phyloP scores from a whole-genome alignment of 768 basidiomycete genomes.

The Nidularia pulvinata region DNA sequence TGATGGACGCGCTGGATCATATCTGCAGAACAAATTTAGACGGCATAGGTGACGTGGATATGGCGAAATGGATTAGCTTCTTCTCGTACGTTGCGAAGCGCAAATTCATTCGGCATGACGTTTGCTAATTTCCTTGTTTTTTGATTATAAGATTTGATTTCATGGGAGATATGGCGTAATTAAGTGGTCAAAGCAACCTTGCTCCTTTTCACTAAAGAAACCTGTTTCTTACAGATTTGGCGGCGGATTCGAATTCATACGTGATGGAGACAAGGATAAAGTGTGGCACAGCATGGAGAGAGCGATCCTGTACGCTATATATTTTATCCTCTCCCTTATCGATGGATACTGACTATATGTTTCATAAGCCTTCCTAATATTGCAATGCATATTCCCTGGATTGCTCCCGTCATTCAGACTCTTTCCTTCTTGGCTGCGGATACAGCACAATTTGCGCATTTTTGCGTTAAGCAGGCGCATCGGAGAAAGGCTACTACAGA shows the following conservation, averaged over 20 bases:
- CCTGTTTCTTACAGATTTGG: conserved; percentile 19
- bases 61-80: conserved; percentile 10
- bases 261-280: conserved; percentile 24
- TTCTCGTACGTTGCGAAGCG: conserved; percentile 18
- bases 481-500: neutral
- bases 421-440: neutral
- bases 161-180: conserved; percentile 39
- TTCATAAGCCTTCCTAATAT: neutral
- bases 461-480: neutral
- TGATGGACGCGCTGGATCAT: conserved; percentile 12
- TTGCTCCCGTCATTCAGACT: neutral
- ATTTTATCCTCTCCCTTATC: neutral
- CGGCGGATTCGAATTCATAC: conserved; percentile 28
- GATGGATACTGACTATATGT: neutral
- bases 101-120: neutral
- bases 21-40: conserved; percentile 6
- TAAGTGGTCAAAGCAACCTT: conserved; percentile 3
- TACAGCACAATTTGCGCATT: neutral
- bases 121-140: neutral
- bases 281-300: conserved; percentile 6
- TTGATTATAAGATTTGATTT: conserved; percentile 22
- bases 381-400: conserved; percentile 2
- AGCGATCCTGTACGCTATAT: neutral
- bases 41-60: conserved; percentile 9
- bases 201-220: neutral